Evolutionary conservation across 2,329 filamentous ascomycete genomes (phyloP).

Genomic region (Trichoderma lentiforme): DNA sequence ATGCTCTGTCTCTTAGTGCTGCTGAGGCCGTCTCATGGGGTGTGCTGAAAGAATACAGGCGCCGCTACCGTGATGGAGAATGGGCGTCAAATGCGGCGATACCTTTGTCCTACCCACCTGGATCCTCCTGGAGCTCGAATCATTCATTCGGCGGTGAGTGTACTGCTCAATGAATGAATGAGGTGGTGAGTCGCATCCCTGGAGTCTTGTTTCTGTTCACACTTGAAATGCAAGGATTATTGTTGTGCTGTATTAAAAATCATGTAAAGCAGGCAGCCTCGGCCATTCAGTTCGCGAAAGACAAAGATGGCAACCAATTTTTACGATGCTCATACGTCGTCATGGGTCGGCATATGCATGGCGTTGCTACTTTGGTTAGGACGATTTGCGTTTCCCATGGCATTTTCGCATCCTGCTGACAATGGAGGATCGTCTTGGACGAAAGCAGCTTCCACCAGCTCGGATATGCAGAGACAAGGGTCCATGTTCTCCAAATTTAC

Average conservation of each 20-base stretch:
- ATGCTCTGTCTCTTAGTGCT: neutral
- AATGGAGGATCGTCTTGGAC: neutral
- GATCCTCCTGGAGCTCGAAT: neutral
- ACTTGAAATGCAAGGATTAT: neutral
- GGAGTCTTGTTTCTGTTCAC: neutral
- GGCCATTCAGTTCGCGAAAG: neutral
- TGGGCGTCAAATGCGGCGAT: neutral
- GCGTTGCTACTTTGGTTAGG: neutral
- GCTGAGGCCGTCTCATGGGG: neutral
- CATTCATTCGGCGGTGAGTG: neutral
- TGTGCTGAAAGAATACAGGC: neutral
- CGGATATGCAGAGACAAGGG: neutral
- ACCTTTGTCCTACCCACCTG: neutral
- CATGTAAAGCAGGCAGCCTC: neutral
- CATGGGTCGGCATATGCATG: neutral
- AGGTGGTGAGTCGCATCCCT: neutral
- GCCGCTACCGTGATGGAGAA: neutral
- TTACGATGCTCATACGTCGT: neutral
- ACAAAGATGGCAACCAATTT: neutral
- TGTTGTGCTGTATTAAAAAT: neutral
- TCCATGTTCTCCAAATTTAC: neutral
- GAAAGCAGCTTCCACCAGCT: constrained; percentile 1
- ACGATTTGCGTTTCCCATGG: neutral
- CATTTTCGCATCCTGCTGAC: neutral
- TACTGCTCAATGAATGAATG: neutral